These are phyloP conservation scores for Boehmeria nivea DNA, from an alignment of 306 rosid genomes.

Conservation along the genomic window DNA sequence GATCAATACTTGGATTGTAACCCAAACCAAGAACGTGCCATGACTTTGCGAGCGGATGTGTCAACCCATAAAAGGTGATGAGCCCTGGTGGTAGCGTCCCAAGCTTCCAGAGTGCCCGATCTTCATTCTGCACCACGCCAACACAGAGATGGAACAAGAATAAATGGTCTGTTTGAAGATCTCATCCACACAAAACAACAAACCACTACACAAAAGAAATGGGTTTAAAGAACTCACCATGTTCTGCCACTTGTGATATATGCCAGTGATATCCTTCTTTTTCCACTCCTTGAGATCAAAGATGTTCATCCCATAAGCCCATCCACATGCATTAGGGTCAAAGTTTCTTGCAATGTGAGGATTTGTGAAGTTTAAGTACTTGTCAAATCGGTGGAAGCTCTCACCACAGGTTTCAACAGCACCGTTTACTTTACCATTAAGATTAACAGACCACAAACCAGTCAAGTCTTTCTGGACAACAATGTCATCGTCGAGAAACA, in stretches of 20 bases:
- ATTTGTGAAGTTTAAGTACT: constrained; percentile 85
- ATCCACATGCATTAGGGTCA: constrained; percentile 91
- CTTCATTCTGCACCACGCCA: constrained; percentile 66
- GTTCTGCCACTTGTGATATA: constrained; percentile 98
- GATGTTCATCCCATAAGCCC: constrained; percentile 97
- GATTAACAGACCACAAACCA: constrained; percentile 72
- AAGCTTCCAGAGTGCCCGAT: constrained; percentile 85
- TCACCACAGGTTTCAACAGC: constrained; percentile 94
- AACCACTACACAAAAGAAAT: no score
- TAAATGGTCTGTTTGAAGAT: no score
- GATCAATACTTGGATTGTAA: constrained; percentile 77
- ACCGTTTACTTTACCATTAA: constrained; percentile 85
- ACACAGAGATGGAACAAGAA: constrained; percentile 5
- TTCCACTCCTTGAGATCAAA: constrained; percentile 95
- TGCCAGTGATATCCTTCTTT: constrained; percentile 79
- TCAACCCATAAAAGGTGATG: constrained; percentile 86
- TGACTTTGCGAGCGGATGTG: constrained; percentile 69
- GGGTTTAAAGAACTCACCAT: constrained; percentile 53
- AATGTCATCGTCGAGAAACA: constrained; percentile 94
- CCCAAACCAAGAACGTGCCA: constrained; percentile 99
- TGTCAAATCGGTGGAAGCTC: constrained; percentile 93
- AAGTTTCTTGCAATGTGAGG: constrained; percentile 81
- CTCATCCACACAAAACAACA: no score
- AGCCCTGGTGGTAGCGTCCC: constrained; percentile 95
- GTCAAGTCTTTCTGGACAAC: constrained; percentile 97